These are phyloP conservation scores for Periglandula ipomoeae DNA, from an alignment of 2,329 filamentous ascomycete genomes.

Conservation along the genomic window DNA sequence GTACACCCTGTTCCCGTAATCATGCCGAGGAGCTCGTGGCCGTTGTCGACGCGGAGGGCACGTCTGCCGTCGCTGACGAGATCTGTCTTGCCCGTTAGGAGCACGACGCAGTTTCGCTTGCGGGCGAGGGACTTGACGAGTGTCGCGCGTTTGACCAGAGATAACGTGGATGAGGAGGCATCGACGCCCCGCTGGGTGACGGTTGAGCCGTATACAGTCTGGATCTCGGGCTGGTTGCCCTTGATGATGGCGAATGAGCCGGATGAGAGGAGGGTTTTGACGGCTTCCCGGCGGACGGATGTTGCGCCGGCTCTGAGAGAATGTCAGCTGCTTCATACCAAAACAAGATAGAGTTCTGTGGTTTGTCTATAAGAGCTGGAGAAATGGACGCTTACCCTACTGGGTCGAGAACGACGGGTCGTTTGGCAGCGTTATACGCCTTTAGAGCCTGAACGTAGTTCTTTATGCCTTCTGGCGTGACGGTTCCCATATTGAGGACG, in stretches of 20 bases:
- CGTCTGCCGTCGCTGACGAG: constrained; percentile 65
- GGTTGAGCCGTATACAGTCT: constrained; percentile 54
- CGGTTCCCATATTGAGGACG: constrained; percentile 91
- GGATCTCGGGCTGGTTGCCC: constrained; percentile 85
- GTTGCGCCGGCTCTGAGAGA: constrained; percentile 62
- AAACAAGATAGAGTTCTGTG: background rate
- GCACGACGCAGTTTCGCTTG: constrained; percentile 61
- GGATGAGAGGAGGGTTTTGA: constrained; percentile 58
- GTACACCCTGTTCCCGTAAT: constrained; percentile 81
- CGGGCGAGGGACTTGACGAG: constrained; percentile 59
- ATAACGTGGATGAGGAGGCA: constrained; percentile 54
- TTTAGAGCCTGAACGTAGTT: constrained; percentile 66
- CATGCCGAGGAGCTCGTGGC: constrained; percentile 58
- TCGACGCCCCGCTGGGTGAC: constrained; percentile 72
- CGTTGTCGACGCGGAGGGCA: constrained; percentile 64
- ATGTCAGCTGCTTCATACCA: background rate
- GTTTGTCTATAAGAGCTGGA: background rate
- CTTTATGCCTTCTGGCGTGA: constrained; percentile 62
- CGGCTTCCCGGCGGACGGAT: constrained; percentile 57
- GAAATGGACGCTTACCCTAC: constrained; percentile 52
- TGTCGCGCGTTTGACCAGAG: constrained; percentile 39
- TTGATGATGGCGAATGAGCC: constrained; percentile 87
- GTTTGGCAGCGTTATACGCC: constrained; percentile 71
- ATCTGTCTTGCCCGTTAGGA: constrained; percentile 76
- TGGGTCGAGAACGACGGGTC: constrained; percentile 77